Evolutionary conservation across 2,329 filamentous ascomycete genomes (phyloP).

Genomic region (Verticillium dahliae): DNA sequence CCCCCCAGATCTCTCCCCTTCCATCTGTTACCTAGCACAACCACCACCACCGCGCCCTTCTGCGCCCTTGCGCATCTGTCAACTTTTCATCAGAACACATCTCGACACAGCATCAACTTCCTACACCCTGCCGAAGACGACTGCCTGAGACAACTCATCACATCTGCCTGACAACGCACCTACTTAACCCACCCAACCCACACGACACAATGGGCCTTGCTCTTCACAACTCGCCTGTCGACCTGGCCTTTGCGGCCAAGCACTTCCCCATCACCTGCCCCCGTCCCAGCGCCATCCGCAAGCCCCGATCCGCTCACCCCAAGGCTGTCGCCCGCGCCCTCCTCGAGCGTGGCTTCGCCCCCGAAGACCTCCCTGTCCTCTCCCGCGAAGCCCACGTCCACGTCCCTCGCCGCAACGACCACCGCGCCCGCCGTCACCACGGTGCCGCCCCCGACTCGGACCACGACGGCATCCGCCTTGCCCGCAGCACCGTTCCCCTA

Average conservation of each 20-base stretch:
- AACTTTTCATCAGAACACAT: neutral
- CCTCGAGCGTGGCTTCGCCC: neutral
- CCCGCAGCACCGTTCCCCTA: slow-evolving; percentile 24
- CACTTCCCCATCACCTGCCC: neutral
- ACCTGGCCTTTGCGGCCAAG: neutral
- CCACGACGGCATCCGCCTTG: slow-evolving; percentile 26
- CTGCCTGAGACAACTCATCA: neutral
- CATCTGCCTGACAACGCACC: neutral
- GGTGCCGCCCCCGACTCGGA: neutral
- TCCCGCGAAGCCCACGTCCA: neutral
- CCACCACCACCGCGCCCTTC: neutral
- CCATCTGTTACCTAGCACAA: neutral
- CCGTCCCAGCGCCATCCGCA: neutral
- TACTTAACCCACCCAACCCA: neutral
- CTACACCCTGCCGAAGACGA: neutral
- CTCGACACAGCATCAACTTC: neutral
- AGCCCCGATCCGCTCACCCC: neutral
- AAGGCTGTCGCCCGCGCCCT: neutral
- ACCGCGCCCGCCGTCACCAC: neutral
- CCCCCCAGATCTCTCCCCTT: neutral
- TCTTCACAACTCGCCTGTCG: slow-evolving; percentile 2
- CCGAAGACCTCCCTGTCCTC: neutral
- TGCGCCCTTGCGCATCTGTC: neutral
- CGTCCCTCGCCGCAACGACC: neutral
- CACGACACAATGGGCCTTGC: slow-evolving; percentile 8